phyloP scores from a whole-genome alignment of 2,329 filamentous ascomycete species.

The Pseudophaeomoniella oleicola region DNA sequence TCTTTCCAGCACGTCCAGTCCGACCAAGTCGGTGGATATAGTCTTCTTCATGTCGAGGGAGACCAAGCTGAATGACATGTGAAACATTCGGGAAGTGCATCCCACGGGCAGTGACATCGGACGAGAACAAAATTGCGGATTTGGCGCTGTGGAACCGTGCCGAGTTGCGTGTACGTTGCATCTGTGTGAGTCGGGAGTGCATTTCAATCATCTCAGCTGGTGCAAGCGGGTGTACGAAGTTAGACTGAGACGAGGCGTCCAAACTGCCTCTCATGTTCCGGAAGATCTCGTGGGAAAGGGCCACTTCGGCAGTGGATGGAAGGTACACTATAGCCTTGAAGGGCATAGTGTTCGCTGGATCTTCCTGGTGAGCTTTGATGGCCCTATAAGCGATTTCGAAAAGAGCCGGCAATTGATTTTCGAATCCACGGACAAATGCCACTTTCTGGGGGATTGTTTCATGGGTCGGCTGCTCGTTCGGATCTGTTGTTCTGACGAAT shows the following conservation, averaged over 20 bases:
- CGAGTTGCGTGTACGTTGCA: constrained; percentile 52
- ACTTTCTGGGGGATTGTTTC: constrained; percentile 67
- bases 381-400: constrained; percentile 59
- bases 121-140: constrained; percentile 57
- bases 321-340: constrained; percentile 95
- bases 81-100: constrained; percentile 74
- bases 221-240: constrained; percentile 63
- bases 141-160: constrained; percentile 53
- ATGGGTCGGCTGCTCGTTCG: constrained; percentile 75
- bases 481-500: constrained; percentile 75
- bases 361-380: constrained; percentile 24
- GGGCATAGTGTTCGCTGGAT: constrained; percentile 31
- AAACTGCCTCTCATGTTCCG: constrained; percentile 24
- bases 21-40: constrained; percentile 60
- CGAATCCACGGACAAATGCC: constrained; percentile 50
- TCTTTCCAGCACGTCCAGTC: constrained; percentile 33
- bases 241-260: constrained; percentile 20
- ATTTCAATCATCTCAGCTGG: constrained; percentile 47
- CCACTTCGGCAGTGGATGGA: constrained; percentile 63
- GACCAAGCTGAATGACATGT: constrained; percentile 62
- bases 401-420: constrained; percentile 61
- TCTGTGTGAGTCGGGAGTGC: constrained; percentile 64
- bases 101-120: constrained; percentile 66
- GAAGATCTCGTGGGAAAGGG: constrained; percentile 47
- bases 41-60: constrained; percentile 49